Conservation (phyloP, 208 protist species). For the Wallacemonas sp. region DNA sequence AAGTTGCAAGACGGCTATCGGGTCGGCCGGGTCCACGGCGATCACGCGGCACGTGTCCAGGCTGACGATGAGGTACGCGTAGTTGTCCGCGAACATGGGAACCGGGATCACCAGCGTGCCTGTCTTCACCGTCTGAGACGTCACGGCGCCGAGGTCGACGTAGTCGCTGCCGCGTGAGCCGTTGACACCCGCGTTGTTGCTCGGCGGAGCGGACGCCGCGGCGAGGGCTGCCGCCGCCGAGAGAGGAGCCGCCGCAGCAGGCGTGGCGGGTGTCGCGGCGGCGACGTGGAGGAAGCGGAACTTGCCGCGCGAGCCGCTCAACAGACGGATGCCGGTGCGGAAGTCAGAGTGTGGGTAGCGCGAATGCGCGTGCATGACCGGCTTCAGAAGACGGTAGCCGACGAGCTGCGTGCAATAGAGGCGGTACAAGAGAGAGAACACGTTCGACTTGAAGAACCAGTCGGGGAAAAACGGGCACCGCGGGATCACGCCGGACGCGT, state of each 20-base stretch:
- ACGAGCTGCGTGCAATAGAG: slow-evolving; percentile 72
- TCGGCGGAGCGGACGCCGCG: neutral
- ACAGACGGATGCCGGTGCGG: slow-evolving; percentile 60
- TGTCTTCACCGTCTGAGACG: slow-evolving; percentile 3
- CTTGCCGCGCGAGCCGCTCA: slow-evolving; percentile 22
- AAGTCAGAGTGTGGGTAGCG: slow-evolving; percentile 80
- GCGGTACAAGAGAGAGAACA: slow-evolving; percentile 72
- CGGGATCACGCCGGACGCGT: slow-evolving; percentile 46
- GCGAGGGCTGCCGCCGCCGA: slow-evolving; percentile 1
- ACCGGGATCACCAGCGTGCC: slow-evolving; percentile 69
- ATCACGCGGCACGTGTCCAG: slow-evolving; percentile 51
- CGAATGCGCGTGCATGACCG: slow-evolving; percentile 53
- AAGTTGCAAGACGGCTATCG: slow-evolving; percentile 49
- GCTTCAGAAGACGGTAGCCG: slow-evolving; percentile 57
- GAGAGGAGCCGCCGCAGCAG: neutral
- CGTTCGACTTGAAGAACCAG: slow-evolving; percentile 47
- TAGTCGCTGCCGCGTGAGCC: slow-evolving; percentile 3
- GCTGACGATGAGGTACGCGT: slow-evolving; percentile 85
- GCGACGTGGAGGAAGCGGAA: neutral
- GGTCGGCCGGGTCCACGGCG: slow-evolving; percentile 83
- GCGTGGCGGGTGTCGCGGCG: neutral
- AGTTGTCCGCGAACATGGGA: slow-evolving; percentile 90
- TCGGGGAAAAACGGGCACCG: slow-evolving; percentile 59
- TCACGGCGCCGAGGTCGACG: slow-evolving; percentile 7
- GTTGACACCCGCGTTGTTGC: neutral